These are phyloP conservation scores for Pneumocystis murina DNA, from an alignment of 1,139 yeast genomes.

Conservation along the genomic window DNA sequence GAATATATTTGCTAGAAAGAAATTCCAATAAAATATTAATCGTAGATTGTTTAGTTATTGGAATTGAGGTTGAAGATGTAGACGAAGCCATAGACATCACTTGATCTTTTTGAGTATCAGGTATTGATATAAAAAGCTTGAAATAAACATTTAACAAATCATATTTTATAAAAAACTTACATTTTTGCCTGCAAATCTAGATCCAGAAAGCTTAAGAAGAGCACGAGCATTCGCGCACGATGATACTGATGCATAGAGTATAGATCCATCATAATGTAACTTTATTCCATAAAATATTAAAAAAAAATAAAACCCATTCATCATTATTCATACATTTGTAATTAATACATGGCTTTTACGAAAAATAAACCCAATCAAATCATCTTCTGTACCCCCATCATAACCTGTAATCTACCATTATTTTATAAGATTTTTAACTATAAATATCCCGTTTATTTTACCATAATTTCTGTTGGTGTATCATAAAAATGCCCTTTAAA, in stretches of 20 bases:
- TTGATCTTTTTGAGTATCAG: slow-evolving; percentile 6
- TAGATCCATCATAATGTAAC: background rate
- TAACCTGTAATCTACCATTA: slow-evolving; percentile 5
- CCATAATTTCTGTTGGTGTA: slow-evolving; percentile 2
- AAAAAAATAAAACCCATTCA: background rate
- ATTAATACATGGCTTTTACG: slow-evolving; percentile 1
- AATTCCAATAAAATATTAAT: slow-evolving; percentile 49
- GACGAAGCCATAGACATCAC: slow-evolving; percentile 19
- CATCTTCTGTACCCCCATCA: slow-evolving; percentile 9
- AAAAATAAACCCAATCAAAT: slow-evolving; percentile 6
- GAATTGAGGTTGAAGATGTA: slow-evolving; percentile 12
- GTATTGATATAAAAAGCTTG: background rate
- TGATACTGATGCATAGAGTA: background rate
- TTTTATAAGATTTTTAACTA: background rate
- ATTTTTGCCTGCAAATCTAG: slow-evolving; percentile 62
- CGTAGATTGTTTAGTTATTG: slow-evolving; percentile 24
- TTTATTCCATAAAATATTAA: background rate
- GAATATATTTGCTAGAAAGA: slow-evolving; percentile 50
- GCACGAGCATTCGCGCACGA: slow-evolving; percentile 1
- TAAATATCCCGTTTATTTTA: background rate
- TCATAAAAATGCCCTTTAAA: slow-evolving; percentile 2
- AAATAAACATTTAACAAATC: slow-evolving; percentile 14
- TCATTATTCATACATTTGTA: slow-evolving; percentile 1
- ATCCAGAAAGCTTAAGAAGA: slow-evolving; percentile 30
- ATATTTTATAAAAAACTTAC: slow-evolving; percentile 22